A percentile compares a stretch with the other conserved stretches of the same genome.
Evolutionary conservation across 306 rosid species (phyloP).

Genomic region (Gynostemma pentaphyllum): DNA sequence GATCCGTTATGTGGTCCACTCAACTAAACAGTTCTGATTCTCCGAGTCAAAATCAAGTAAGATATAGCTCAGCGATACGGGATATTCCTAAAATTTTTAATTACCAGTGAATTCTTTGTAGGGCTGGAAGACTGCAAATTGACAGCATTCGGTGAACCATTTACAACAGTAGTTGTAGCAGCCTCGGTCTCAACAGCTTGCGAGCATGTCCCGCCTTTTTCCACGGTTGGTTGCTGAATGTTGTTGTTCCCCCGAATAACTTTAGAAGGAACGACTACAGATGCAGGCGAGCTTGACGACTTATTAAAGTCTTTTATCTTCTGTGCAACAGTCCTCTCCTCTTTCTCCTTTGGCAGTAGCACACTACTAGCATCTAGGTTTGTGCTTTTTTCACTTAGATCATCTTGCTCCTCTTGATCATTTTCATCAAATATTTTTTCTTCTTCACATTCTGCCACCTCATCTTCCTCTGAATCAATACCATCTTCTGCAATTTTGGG

Average conservation of each 20-base stretch:
- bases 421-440: slow-evolving; percentile 28
- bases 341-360: slow-evolving; percentile 18
- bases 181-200: slow-evolving; percentile 31
- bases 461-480: slow-evolving; percentile 48
- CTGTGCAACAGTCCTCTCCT: slow-evolving; percentile 36
- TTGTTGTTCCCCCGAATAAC: slow-evolving; percentile 33
- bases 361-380: slow-evolving; percentile 27
- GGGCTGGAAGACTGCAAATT: slow-evolving; percentile 36
- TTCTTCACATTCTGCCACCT: slow-evolving; percentile 46
- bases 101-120: slow-evolving; percentile 46
- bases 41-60: background rate
- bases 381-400: slow-evolving; percentile 33
- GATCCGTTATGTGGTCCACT: too few relatives aligned
- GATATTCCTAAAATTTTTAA: background rate
- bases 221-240: slow-evolving; percentile 42
- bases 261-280: slow-evolving; percentile 27
- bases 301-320: slow-evolving; percentile 27
- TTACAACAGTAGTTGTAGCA: slow-evolving; percentile 16
- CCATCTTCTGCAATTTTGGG: slow-evolving; percentile 45
- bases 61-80: slow-evolving; percentile 3
- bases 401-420: slow-evolving; percentile 30
- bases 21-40: too few relatives aligned
- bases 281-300: slow-evolving; percentile 28
- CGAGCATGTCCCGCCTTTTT: slow-evolving; percentile 26
- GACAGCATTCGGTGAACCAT: slow-evolving; percentile 30